A percentile compares a stretch with the other conserved stretches of the same genome.
These are phyloP conservation scores for Jackrogersella minutella DNA, from an alignment of 495 filamentous ascomycete genomes.

Conservation along the genomic window DNA sequence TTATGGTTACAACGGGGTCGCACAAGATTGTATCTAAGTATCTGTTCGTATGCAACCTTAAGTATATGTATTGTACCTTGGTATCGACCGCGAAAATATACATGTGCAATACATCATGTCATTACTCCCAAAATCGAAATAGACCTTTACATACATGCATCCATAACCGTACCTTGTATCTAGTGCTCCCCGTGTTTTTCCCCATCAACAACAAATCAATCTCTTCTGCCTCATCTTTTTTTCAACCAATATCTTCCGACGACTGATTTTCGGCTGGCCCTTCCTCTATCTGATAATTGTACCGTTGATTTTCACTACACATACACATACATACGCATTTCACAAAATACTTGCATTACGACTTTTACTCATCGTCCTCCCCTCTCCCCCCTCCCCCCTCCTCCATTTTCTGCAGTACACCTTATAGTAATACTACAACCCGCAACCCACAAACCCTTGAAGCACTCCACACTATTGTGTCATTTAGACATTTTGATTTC, in stretches of 20 bases:
- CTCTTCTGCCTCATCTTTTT: slow-evolving; percentile 18
- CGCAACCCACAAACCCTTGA: slow-evolving; percentile 7
- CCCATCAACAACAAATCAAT: slow-evolving; percentile 35
- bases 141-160: slow-evolving; percentile 1
- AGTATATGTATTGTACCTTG: no score
- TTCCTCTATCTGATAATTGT: slow-evolving; percentile 26
- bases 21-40: neutral
- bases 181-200: slow-evolving; percentile 29
- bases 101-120: slow-evolving; percentile 34
- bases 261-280: slow-evolving; percentile 27
- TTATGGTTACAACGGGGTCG: neutral
- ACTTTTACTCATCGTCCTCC: neutral
- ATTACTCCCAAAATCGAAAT: slow-evolving; percentile 7
- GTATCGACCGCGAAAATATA: neutral
- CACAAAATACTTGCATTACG: neutral
- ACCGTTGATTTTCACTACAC: slow-evolving; percentile 5
- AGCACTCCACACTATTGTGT: slow-evolving; percentile 43
- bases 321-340: neutral
- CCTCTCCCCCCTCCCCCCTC: neutral
- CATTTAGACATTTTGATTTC: slow-evolving; percentile 30
- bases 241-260: neutral
- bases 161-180: slow-evolving; percentile 4
- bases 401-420: slow-evolving; percentile 30
- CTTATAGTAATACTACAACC: slow-evolving; percentile 12
- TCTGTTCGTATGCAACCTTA: slow-evolving; percentile 2